Evolutionary conservation across 2,329 filamentous ascomycete genomes (phyloP).

Genomic region (Colletotrichum siamense): DNA sequence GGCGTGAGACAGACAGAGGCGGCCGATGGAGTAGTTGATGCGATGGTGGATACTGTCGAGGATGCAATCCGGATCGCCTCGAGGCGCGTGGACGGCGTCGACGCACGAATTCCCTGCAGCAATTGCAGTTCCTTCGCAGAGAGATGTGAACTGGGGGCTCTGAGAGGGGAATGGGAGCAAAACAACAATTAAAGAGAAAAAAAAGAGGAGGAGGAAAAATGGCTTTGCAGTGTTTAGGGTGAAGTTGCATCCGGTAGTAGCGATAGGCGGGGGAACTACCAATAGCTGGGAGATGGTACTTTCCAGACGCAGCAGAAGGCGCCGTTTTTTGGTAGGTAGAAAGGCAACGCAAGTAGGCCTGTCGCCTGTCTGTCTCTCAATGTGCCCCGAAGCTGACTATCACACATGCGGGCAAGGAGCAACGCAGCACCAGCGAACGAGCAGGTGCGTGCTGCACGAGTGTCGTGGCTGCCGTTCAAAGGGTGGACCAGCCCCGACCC

Average conservation of each 20-base stretch:
- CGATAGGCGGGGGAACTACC: conserved; percentile 2
- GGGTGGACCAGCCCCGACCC: conserved; percentile 31
- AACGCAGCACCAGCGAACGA: conserved; percentile 16
- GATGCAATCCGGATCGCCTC: conserved; percentile 13
- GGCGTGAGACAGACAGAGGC: neutral
- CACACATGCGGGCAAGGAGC: conserved; percentile 9
- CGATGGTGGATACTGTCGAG: neutral
- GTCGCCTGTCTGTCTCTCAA: neutral
- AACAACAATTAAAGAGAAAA: neutral
- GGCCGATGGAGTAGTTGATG: neutral
- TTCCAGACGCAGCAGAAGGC: neutral
- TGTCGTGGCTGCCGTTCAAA: conserved; percentile 56
- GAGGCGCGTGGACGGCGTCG: neutral
- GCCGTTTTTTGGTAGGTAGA: neutral
- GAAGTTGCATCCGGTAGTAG: conserved; percentile 15
- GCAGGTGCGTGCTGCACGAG: conserved; percentile 39
- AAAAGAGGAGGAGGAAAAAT: neutral
- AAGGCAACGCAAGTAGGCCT: neutral
- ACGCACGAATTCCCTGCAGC: neutral
- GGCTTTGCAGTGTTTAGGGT: conserved; percentile 7
- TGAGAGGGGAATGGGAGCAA: neutral
- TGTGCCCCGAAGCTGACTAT: neutral
- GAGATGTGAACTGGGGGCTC: neutral
- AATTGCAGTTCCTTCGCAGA: neutral
- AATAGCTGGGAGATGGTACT: neutral